phyloP scores from a whole-genome alignment of 2,329 filamentous ascomycete genomes.

The Gaeumannomyces sp. region DNA sequence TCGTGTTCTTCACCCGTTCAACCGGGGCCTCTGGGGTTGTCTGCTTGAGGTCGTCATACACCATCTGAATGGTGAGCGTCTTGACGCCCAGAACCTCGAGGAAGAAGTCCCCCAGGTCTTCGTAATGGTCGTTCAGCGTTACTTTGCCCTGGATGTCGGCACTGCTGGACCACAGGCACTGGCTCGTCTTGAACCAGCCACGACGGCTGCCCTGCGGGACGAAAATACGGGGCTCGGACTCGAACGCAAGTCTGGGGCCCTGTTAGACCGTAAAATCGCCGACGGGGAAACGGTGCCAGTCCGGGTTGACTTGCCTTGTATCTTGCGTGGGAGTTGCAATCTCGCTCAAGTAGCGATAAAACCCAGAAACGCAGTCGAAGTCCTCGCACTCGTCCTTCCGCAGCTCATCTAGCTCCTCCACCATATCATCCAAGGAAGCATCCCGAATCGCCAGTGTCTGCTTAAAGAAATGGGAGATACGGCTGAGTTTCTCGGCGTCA shows the following conservation, averaged over 20 bases:
- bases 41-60: conserved; percentile 24
- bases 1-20: conserved; percentile 23
- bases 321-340: background rate
- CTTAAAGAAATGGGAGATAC: conserved; percentile 12
- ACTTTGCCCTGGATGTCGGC: conserved; percentile 11
- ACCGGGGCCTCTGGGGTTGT: conserved; percentile 12
- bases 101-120: conserved; percentile 11
- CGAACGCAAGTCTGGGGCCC: background rate
- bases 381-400: background rate
- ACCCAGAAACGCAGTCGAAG: background rate
- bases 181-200: conserved; percentile 1
- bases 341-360: background rate
- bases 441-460: conserved; percentile 10
- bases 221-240: background rate
- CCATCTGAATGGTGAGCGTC: conserved; percentile 24
- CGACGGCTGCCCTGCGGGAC: background rate
- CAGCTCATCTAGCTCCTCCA: conserved; percentile 6
- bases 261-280: background rate
- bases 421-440: background rate
- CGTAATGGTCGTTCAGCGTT: conserved; percentile 14
- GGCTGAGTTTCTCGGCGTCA: background rate
- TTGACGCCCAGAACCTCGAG: conserved; percentile 23
- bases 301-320: conserved; percentile 4
- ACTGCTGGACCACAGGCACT: conserved; percentile 13
- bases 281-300: no score